Evolutionary conservation across 78 protist genomes (phyloP), one percentile per base, ranked within the genome.

Genomic region (Mastigamoeba balamuthi): DNA sequence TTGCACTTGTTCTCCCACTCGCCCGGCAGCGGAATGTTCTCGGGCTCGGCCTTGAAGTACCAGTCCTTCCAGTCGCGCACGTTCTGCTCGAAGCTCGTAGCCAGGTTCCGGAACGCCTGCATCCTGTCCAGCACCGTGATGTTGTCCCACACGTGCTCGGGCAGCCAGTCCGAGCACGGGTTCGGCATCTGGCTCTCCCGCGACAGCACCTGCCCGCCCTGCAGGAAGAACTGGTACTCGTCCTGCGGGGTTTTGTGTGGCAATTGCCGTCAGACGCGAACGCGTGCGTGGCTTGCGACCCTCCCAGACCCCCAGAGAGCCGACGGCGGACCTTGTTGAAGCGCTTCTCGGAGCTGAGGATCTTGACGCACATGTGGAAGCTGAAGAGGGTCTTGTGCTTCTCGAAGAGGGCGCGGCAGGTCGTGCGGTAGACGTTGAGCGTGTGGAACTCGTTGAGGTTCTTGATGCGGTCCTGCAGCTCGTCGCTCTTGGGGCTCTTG

Each of bases 401-500:
- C 72, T 80, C 94, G 40, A 93, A 93, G 1, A 90, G 84, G 17
- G 92, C 94, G 6, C 91, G 77, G 29, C 84, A 90, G 8, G 84
- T 67, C 44, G 28, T 71, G 4, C 6, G 29, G 74, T 65, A 93
- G 43, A 84, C 23, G 23, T 40, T 2, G 40, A 29, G 23, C 2
- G 90, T 86, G 77, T 75, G 68, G 23, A 36, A 0, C 2, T 86
- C 75, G 10, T 63, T 38, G 35, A 91, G 64, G 10, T 27, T 0
- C 8, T 3, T 65, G n/a, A 73, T 35, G 6, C 90, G 69, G 28
- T 53, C 73, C 30, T 39, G 29, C 27, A 74, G n/a, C 8, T 63
- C 63, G 25, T 63, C 67, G 25, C 8, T 6, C 9, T 2, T 10
- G 29, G 1, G 40, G 9, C 64, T 5, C n/a, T 0, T 1, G 42